Conservation (phyloP, 2,329 filamentous ascomycete species). For the Colletotrichum eleusines region DNA sequence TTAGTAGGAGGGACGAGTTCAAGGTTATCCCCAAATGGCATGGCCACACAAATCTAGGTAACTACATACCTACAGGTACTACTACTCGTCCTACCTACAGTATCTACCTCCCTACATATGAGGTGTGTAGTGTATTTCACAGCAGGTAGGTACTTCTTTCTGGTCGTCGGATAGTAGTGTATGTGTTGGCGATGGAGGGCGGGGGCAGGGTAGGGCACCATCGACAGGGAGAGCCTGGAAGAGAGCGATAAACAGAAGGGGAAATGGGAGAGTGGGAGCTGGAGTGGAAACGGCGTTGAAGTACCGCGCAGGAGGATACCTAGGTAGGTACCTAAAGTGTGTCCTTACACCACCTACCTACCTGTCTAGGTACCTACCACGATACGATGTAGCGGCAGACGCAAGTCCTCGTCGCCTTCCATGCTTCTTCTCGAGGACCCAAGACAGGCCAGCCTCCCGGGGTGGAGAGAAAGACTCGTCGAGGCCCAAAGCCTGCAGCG, state of each 20-base stretch:
- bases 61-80: background rate
- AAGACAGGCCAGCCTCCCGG: slow-evolving; percentile 22
- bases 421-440: background rate
- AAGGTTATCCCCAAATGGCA: background rate
- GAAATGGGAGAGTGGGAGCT: slow-evolving; percentile 27
- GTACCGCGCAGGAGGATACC: background rate
- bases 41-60: background rate
- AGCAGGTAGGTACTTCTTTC: background rate
- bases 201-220: background rate
- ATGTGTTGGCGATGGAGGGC: background rate
- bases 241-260: slow-evolving; percentile 2
- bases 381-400: background rate
- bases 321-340: too few relatives aligned
- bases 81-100: too few relatives aligned
- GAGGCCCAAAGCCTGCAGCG: slow-evolving; percentile 30
- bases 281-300: slow-evolving; percentile 25
- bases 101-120: too few relatives aligned
- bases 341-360: too few relatives aligned
- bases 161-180: background rate
- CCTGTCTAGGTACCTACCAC: too few relatives aligned
- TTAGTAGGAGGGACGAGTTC: background rate
- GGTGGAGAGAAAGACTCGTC: slow-evolving; percentile 37
- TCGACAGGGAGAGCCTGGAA: background rate
- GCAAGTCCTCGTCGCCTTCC: background rate
- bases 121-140: background rate